Evolutionary conservation across 2,329 filamentous ascomycete genomes (phyloP).

Genomic region (Phaeosphaeriaceae sp.): DNA sequence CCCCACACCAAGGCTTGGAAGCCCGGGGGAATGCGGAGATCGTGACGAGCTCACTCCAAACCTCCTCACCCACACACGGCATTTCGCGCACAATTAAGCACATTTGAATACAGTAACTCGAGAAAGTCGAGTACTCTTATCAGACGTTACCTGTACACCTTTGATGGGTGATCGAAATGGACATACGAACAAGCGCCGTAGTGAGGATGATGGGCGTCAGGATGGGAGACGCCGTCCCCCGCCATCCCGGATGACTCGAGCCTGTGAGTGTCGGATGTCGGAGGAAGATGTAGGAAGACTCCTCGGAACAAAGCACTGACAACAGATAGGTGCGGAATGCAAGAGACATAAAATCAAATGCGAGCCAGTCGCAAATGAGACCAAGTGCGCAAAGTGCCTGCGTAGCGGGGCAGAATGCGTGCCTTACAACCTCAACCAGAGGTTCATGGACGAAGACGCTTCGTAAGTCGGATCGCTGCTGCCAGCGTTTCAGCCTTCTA

Average conservation of each 20-base stretch:
- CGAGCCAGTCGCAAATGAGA: conserved; percentile 39
- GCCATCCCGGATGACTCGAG: conserved; percentile 28
- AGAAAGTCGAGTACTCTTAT: conserved; percentile 1
- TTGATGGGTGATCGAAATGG: conserved; percentile 49
- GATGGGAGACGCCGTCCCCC: conserved; percentile 36
- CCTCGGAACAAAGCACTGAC: too few species aligned
- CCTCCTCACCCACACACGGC: not conserved
- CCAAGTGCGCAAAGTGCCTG: conserved; percentile 44
- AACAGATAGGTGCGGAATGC: conserved; percentile 38
- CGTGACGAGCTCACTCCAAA: not conserved
- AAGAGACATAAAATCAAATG: conserved; percentile 47
- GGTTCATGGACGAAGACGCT: conserved; percentile 41
- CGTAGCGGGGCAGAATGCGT: conserved; percentile 78
- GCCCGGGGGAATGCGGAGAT: conserved; percentile 6
- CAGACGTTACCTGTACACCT: not conserved
- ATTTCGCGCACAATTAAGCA: not conserved
- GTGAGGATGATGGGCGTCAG: conserved; percentile 37
- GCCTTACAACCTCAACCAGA: conserved; percentile 60
- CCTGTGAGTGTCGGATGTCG: conserved; percentile 24
- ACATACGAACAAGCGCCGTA: conserved; percentile 59
- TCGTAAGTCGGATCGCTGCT: conserved; percentile 25
- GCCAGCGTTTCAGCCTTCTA: not conserved
- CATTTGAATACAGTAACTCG: not conserved
- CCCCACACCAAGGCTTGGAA: conserved; percentile 3
- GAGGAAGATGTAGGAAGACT: conserved; percentile 7